These are phyloP conservation scores for Carex pumila DNA, from an alignment of 176 grass and related monocot genomes.

Conservation along the genomic window DNA sequence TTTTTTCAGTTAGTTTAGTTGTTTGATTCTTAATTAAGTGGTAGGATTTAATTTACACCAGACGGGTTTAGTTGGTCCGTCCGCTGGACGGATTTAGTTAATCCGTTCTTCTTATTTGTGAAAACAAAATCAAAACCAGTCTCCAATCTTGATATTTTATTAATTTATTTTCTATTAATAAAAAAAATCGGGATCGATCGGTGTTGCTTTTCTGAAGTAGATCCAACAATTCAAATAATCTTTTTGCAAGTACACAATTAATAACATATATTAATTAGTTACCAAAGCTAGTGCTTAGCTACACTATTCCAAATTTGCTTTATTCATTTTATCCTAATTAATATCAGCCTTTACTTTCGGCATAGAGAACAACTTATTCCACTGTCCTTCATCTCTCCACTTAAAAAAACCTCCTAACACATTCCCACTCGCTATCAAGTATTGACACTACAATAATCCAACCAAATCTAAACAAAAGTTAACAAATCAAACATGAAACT, in stretches of 20 bases:
- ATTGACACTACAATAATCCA: conserved; percentile 13
- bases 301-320: background rate
- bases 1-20: no score
- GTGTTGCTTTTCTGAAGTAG: background rate
- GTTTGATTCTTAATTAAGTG: no score
- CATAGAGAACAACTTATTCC: background rate
- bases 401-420: background rate
- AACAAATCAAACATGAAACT: background rate
- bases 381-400: background rate
- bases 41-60: no score
- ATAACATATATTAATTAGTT: background rate
- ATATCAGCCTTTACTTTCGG: background rate
- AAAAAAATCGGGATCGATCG: background rate
- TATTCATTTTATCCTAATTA: conserved; percentile 1
- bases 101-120: no score
- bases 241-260: background rate
- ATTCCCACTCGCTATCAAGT: conserved; percentile 21
- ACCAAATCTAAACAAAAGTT: conserved; percentile 14
- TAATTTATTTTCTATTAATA: no score
- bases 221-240: background rate
- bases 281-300: background rate
- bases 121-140: no score
- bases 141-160: no score
- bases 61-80: no score
- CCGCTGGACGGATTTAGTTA: no score